Conservation (phyloP, 495 filamentous ascomycete species). For the Hyaloscypha finlandica region DNA sequence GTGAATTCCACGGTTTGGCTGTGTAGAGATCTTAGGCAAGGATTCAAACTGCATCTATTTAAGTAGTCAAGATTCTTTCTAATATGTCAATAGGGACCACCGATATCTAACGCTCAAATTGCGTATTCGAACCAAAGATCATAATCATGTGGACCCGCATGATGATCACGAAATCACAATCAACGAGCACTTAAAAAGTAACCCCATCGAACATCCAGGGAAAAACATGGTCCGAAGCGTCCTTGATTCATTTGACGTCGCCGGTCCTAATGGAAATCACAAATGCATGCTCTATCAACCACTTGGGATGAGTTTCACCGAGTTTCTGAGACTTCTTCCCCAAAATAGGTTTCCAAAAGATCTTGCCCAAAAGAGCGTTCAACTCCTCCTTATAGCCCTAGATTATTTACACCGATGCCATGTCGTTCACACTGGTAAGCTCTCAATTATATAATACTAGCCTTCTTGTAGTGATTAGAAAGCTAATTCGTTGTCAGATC, state of each 20-base stretch:
- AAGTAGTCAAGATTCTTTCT: conserved; percentile 27
- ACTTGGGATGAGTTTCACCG: conserved; percentile 42
- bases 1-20: conserved; percentile 56
- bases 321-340: conserved; percentile 36
- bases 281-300: conserved; percentile 36
- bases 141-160: conserved; percentile 28
- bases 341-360: conserved; percentile 36
- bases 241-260: conserved; percentile 32
- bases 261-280: conserved; percentile 33
- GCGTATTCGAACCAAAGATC: conserved; percentile 31
- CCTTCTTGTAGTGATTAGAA: conserved; percentile 20
- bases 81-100: conserved; percentile 29
- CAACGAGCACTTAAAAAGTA: conserved; percentile 35
- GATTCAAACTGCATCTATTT: conserved; percentile 25
- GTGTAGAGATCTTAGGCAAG: conserved; percentile 51
- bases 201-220: conserved; percentile 34
- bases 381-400: conserved; percentile 38
- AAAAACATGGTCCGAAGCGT: conserved; percentile 32
- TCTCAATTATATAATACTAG: conserved; percentile 23
- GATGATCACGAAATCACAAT: conserved; percentile 34
- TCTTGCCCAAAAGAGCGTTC: conserved; percentile 36
- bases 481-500: conserved; percentile 30
- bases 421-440: conserved; percentile 37
- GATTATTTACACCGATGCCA: conserved; percentile 39
- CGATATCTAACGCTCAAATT: conserved; percentile 32